Conservation (phyloP, 2,329 filamentous ascomycete genomes). For the Hymenoscyphus repandus region DNA sequence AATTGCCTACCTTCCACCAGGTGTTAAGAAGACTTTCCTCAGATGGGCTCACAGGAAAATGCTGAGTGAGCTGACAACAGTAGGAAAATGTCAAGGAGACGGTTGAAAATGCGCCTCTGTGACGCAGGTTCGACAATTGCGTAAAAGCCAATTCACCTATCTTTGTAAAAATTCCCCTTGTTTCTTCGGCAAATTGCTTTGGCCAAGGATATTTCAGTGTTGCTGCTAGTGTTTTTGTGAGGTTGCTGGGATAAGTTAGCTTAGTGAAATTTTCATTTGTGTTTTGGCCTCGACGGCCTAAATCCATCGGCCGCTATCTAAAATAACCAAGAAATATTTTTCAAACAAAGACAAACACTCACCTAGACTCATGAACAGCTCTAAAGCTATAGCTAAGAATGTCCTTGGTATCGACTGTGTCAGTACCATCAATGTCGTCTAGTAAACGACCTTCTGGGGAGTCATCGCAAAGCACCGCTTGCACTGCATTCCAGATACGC, state of each 20-base stretch:
- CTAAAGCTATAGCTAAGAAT: conserved; percentile 92
- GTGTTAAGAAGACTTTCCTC: conserved; percentile 39
- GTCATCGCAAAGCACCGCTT: conserved; percentile 79
- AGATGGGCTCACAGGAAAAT: conserved; percentile 29
- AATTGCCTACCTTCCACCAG: conserved; percentile 63
- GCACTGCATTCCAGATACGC: conserved; percentile 72
- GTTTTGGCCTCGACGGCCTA: too few species aligned
- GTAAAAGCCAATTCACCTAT: conserved; percentile 74
- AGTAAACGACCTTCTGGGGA: conserved; percentile 86
- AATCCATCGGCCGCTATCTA: too few species aligned
- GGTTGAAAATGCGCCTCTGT: conserved; percentile 89
- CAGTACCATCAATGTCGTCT: conserved; percentile 66
- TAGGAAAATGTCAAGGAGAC: conserved; percentile 82
- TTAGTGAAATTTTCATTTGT: too few species aligned
- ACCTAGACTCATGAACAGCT: conserved; percentile 91
- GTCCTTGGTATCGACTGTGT: conserved; percentile 77
- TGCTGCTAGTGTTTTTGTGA: conserved; percentile 59
- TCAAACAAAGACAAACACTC: conserved; percentile 19
- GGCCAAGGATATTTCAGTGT: conserved; percentile 40
- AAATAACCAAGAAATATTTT: too few species aligned
- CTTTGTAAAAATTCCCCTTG: conserved; percentile 48
- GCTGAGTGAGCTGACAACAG: conserved; percentile 64
- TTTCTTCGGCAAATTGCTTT: conserved; percentile 37
- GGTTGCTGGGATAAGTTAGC: conserved; percentile 46
- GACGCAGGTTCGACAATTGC: conserved; percentile 76